Percentiles rank a stretch among this genome's conserved stretches.
Conservation (phyloP, 306 rosid genomes). For the Dryas alaskensis region DNA sequence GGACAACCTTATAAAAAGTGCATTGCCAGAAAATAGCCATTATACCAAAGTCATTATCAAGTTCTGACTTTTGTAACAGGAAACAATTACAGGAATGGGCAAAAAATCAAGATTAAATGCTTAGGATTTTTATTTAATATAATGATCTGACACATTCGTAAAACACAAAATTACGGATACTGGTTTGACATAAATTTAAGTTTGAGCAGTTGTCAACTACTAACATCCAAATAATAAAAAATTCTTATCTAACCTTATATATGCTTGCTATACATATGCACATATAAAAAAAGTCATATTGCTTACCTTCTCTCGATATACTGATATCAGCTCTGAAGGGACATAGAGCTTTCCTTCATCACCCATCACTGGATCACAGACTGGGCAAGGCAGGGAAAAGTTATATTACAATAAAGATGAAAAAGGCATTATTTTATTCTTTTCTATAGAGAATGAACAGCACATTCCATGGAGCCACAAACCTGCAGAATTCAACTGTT, state of each 20-base stretch:
- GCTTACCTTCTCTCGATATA: conserved; percentile 87
- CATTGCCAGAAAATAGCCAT: conserved; percentile 19
- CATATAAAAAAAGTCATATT: not conserved
- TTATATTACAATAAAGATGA: conserved; percentile 26
- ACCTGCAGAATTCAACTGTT: conserved; percentile 12
- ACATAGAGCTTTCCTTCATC: conserved; percentile 96
- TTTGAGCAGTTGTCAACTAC: conserved; percentile 11
- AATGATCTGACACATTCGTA: conserved; percentile 6
- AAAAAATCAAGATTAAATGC: not conserved
- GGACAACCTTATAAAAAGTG: conserved; percentile 67
- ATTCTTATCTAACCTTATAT: not conserved
- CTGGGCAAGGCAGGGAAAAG: conserved; percentile 37
- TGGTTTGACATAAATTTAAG: conserved; percentile 8
- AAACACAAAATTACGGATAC: conserved; percentile 19
- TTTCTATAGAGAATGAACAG: not conserved
- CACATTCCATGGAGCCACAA: conserved; percentile 7
- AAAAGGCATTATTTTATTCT: not conserved
- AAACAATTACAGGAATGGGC: not conserved
- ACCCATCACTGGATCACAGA: conserved; percentile 99
- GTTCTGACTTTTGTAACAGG: not conserved
- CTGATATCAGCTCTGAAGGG: conserved; percentile 75
- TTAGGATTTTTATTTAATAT: not conserved
- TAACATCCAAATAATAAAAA: conserved; percentile 23
- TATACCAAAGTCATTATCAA: not conserved
- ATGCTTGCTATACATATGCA: not conserved